These are phyloP conservation scores for Debaryomyces singareniensis DNA, from an alignment of 1,139 yeast species.

Conservation along the genomic window DNA sequence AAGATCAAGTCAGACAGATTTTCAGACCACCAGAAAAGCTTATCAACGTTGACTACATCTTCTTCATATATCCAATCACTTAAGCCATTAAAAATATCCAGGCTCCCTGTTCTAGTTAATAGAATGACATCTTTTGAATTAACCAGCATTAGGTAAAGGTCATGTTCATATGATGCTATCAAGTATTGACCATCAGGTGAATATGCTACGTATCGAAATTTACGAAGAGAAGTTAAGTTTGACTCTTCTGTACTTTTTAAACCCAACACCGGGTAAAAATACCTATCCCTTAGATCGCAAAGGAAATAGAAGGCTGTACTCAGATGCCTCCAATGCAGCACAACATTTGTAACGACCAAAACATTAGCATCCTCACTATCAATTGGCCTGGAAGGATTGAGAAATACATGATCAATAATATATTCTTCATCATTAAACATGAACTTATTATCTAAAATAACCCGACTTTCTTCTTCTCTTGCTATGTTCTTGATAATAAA, in stretches of 20 bases:
- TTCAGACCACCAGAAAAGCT: constrained; percentile 85
- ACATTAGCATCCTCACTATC: constrained; percentile 22
- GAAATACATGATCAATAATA: constrained; percentile 16
- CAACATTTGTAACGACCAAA: constrained; percentile 27
- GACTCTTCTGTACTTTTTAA: constrained; percentile 16
- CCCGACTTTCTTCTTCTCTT: constrained; percentile 10
- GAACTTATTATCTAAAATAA: constrained; percentile 26
- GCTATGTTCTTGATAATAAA: constrained; percentile 12
- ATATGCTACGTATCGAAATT: constrained; percentile 37
- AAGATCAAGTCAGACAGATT: constrained; percentile 61
- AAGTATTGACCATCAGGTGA: constrained; percentile 33
- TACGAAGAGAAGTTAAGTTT: constrained; percentile 3
- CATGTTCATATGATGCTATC: constrained; percentile 30
- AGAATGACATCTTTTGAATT: constrained; percentile 18
- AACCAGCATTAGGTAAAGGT: constrained; percentile 36
- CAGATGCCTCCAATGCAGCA: constrained; percentile 38
- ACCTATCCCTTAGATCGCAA: too few species aligned
- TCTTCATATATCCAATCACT: constrained; percentile 98
- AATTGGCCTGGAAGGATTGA: constrained; percentile 29
- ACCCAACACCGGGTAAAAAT: too few species aligned
- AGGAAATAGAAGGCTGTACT: constrained; percentile 36
- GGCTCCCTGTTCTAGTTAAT: constrained; percentile 67
- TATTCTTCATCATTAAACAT: constrained; percentile 11
- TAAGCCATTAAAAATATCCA: constrained; percentile 68
- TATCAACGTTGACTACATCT: constrained; percentile 64